phyloP scores from a whole-genome alignment of 1,284 basidiomycete genomes.

The Puccinia coronata region DNA sequence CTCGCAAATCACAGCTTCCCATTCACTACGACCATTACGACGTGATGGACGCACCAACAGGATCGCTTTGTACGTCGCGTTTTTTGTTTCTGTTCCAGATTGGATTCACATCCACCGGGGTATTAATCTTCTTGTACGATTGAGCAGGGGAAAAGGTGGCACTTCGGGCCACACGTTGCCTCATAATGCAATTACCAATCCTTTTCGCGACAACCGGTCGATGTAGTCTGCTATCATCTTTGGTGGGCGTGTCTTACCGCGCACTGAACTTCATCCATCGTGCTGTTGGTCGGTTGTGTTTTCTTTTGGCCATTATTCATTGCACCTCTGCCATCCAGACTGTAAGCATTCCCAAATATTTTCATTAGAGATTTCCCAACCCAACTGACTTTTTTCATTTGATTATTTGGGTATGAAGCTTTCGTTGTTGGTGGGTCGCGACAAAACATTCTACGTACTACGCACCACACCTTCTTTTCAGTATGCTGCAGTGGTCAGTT shows the following conservation, averaged over 20 bases:
- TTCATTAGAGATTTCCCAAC: not conserved
- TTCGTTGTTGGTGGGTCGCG: not conserved
- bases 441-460: not conserved
- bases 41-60: not conserved
- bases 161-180: not conserved
- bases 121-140: not conserved
- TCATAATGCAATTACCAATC: not conserved
- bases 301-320: slow-evolving; percentile 21
- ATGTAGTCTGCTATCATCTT: slow-evolving; percentile 6
- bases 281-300: slow-evolving; percentile 25
- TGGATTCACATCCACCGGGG: no score
- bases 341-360: not conserved
- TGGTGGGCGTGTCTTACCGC: slow-evolving; percentile 26
- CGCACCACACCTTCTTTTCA: not conserved
- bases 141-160: slow-evolving; percentile 3
- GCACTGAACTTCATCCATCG: slow-evolving; percentile 28
- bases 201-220: slow-evolving; percentile 26
- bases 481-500: not conserved
- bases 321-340: not conserved
- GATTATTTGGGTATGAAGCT: not conserved
- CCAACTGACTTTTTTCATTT: not conserved
- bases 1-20: not conserved
- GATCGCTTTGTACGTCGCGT: not conserved
- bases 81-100: not conserved
- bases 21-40: not conserved